Evolutionary conservation across 1,284 basidiomycete species (phyloP).

Genomic region (Tilletia indica): DNA sequence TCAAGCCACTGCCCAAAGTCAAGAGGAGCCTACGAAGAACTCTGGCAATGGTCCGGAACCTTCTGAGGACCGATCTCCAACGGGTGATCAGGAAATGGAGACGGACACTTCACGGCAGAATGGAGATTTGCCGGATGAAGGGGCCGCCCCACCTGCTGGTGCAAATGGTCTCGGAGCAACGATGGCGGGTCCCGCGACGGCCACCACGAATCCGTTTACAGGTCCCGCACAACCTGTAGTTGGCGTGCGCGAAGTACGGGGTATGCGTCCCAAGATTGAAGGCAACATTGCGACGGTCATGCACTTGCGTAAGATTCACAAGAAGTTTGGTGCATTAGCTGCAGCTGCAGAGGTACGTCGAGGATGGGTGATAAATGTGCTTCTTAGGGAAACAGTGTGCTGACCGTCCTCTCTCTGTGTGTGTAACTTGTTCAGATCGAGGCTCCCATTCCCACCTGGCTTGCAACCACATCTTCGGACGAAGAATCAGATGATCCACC

Average conservation of each 20-base stretch:
- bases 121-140: not conserved
- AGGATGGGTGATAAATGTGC: not conserved
- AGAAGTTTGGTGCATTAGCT: constrained; percentile 44
- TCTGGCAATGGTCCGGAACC: not conserved
- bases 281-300: constrained; percentile 47
- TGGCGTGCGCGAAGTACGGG: constrained; percentile 21
- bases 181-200: not conserved
- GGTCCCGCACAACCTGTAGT: not conserved
- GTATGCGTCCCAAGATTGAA: constrained; percentile 37
- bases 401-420: not conserved
- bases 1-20: not conserved
- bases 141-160: not conserved
- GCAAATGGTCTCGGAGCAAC: not conserved
- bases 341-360: constrained; percentile 17
- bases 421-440: constrained; percentile 27
- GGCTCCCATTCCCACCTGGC: constrained; percentile 45
- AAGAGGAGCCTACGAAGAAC: not conserved
- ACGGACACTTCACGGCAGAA: not conserved
- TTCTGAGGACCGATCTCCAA: not conserved
- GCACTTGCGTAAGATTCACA: constrained; percentile 46
- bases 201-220: no score
- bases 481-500: constrained; percentile 42
- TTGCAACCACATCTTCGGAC: constrained; percentile 41
- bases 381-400: not conserved
- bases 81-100: not conserved